A percentile compares a stretch with the other conserved stretches of the same genome.
These are phyloP conservation scores for Xylariaceae sp. DNA, from an alignment of 2,329 filamentous ascomycete species.

Conservation along the genomic window DNA sequence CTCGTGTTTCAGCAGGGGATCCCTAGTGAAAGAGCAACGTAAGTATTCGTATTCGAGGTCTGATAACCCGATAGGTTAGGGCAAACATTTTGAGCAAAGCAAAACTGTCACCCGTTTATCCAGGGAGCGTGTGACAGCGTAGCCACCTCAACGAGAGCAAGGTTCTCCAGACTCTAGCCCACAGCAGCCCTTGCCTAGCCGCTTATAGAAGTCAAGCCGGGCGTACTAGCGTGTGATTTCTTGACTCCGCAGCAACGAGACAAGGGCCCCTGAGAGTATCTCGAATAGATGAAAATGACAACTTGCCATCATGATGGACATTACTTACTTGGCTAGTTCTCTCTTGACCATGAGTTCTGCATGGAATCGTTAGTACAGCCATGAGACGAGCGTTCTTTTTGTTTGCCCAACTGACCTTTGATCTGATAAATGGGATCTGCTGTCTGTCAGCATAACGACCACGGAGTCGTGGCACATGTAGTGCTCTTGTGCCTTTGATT, in stretches of 20 bases:
- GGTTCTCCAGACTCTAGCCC: no score
- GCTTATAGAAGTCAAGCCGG: no score
- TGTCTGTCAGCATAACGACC: slow-evolving; percentile 1
- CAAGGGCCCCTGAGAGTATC: no score
- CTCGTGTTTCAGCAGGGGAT: slow-evolving; percentile 15
- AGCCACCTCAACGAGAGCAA: no score
- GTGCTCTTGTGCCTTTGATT: neutral
- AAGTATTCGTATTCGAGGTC: slow-evolving; percentile 1
- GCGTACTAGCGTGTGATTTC: no score
- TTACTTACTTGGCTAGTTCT: slow-evolving; percentile 83
- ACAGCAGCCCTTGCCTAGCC: no score
- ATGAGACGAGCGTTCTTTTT: neutral
- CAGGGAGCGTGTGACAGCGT: no score
- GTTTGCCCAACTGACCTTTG: slow-evolving; percentile 16
- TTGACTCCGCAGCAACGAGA: no score
- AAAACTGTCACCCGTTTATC: no score
- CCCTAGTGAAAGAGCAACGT: slow-evolving; percentile 5
- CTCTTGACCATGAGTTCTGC: slow-evolving; percentile 63
- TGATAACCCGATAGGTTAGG: neutral
- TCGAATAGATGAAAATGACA: neutral
- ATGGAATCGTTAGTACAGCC: neutral
- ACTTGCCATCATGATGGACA: slow-evolving; percentile 37
- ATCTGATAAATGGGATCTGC: slow-evolving; percentile 74
- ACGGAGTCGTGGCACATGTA: neutral
- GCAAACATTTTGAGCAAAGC: neutral